Evolutionary conservation across 495 filamentous ascomycete genomes (phyloP).

Genomic region (Mytilinidion resinicola): DNA sequence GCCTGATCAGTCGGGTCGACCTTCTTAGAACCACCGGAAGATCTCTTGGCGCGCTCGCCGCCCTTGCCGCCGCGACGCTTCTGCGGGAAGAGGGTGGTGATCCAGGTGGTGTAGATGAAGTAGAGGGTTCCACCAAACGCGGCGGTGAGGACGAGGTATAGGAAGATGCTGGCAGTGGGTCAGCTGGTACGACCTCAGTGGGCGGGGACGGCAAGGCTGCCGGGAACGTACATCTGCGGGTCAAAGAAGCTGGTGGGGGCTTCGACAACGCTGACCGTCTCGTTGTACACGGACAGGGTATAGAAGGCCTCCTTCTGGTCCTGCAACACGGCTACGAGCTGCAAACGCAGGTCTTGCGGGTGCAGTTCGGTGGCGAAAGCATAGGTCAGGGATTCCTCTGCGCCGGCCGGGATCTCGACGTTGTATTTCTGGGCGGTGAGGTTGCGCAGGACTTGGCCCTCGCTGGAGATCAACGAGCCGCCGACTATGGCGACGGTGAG

Average conservation of each 20-base stretch:
- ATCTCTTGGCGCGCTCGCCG: slow-evolving; percentile 52
- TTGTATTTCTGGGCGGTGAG: slow-evolving; percentile 70
- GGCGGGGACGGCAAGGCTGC: not conserved
- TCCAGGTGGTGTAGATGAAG: slow-evolving; percentile 97
- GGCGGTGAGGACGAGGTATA: slow-evolving; percentile 84
- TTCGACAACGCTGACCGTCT: slow-evolving; percentile 84
- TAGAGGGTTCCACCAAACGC: slow-evolving; percentile 74
- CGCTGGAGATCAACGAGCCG: slow-evolving; percentile 59
- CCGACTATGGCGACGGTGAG: slow-evolving; percentile 72
- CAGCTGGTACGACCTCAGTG: slow-evolving; percentile 9
- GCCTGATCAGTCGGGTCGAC: slow-evolving; percentile 53
- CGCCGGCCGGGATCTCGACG: slow-evolving; percentile 68
- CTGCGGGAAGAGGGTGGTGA: slow-evolving; percentile 94
- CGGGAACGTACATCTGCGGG: slow-evolving; percentile 75
- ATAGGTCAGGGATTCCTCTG: slow-evolving; percentile 70
- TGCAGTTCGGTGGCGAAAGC: slow-evolving; percentile 86
- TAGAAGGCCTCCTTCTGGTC: slow-evolving; percentile 60
- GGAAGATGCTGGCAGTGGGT: slow-evolving; percentile 63
- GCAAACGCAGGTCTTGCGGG: slow-evolving; percentile 78
- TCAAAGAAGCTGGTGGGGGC: slow-evolving; percentile 89
- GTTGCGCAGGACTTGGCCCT: slow-evolving; percentile 64
- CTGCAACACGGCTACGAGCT: slow-evolving; percentile 66
- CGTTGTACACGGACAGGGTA: slow-evolving; percentile 76
- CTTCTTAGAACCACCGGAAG: slow-evolving; percentile 57
- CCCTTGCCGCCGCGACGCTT: slow-evolving; percentile 63